These are phyloP conservation scores for Adansonia grandidieri DNA, from an alignment of 441 rosid genomes.

Conservation along the genomic window DNA sequence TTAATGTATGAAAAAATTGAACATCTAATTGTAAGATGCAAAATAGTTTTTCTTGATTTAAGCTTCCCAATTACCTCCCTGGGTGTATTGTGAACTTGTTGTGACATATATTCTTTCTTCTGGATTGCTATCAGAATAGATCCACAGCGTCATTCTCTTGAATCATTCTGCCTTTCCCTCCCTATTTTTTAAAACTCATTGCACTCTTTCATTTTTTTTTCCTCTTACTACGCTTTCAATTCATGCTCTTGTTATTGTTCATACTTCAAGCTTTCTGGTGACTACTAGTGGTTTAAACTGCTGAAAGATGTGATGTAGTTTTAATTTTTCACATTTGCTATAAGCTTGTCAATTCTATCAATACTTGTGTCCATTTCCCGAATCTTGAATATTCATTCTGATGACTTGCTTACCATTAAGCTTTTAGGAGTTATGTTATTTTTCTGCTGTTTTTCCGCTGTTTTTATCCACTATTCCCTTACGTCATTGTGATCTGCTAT, in stretches of 20 bases:
- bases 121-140: neutral
- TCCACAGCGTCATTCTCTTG: neutral
- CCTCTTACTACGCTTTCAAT: neutral
- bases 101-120: neutral
- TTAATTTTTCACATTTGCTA: neutral
- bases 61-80: neutral
- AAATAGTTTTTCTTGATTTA: too few relatives aligned
- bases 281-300: neutral
- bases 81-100: neutral
- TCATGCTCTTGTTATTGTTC: neutral
- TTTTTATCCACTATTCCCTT: neutral
- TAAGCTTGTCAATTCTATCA: neutral
- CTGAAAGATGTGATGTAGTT: neutral
- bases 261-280: neutral
- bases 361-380: neutral
- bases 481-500: slow-evolving; percentile 22
- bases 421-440: slow-evolving; percentile 20
- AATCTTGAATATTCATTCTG: neutral
- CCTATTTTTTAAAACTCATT: neutral
- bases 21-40: neutral
- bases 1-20: slow-evolving; percentile 16
- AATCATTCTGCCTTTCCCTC: neutral
- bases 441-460: slow-evolving; percentile 9
- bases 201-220: neutral
- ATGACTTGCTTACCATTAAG: neutral